These are phyloP conservation scores for Penicillium sumatraense DNA, from an alignment of 2,329 filamentous ascomycete species.

Conservation along the genomic window DNA sequence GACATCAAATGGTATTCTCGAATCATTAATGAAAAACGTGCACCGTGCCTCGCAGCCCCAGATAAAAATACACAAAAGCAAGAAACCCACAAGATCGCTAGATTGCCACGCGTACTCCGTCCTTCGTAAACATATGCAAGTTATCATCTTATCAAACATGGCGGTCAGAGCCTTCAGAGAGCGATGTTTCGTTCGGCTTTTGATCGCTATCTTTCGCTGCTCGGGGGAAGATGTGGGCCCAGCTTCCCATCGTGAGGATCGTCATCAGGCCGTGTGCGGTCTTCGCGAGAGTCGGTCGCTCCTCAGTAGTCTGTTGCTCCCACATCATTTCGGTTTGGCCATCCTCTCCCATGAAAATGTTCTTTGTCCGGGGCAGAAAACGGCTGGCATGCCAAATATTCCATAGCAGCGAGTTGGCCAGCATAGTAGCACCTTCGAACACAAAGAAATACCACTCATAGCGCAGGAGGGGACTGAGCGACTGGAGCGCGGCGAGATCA, in stretches of 20 bases:
- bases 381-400: constrained; percentile 58
- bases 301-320: background rate
- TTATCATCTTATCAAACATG: background rate
- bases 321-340: background rate
- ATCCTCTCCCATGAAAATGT: constrained; percentile 5
- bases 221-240: background rate
- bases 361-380: constrained; percentile 49
- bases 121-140: background rate
- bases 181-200: background rate
- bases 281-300: background rate
- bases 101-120: too few species aligned
- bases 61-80: background rate
- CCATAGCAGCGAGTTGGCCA: constrained; percentile 55
- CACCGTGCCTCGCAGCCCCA: too few species aligned
- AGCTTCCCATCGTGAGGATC: background rate
- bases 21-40: background rate
- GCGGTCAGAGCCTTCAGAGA: background rate
- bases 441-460: constrained; percentile 66
- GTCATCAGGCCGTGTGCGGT: background rate
- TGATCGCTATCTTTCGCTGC: background rate
- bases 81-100: background rate
- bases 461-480: constrained; percentile 54
- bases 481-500: constrained; percentile 24
- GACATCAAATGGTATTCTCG: background rate
- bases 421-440: constrained; percentile 61